A percentile compares a stretch with the other conserved stretches of the same genome.
These are phyloP conservation scores for Saccharum spontaneum DNA, from an alignment of 176 grass and related monocot species.

Conservation along the genomic window DNA sequence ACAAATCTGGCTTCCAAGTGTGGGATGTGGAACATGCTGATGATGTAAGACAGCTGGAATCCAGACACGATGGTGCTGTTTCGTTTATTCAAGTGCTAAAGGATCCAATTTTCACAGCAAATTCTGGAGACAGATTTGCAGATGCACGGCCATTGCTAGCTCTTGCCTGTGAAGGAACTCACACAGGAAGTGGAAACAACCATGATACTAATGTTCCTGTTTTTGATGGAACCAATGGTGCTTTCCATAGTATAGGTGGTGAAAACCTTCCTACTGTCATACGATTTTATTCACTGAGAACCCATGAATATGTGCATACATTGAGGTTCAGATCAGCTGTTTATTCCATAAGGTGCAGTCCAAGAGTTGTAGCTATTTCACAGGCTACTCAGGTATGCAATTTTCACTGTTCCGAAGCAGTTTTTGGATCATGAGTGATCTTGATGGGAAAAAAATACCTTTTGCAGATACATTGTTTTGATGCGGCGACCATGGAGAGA, in stretches of 20 bases:
- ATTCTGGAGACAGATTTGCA: slow-evolving; percentile 63
- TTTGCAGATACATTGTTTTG: slow-evolving; percentile 96
- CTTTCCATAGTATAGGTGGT: slow-evolving; percentile 40
- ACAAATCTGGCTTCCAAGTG: slow-evolving; percentile 92
- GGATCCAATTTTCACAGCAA: slow-evolving; percentile 54
- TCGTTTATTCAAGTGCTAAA: slow-evolving; percentile 93
- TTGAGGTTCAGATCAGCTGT: slow-evolving; percentile 82
- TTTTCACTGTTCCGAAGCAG: slow-evolving; percentile 3
- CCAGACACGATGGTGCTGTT: slow-evolving; percentile 67
- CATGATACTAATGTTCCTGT: slow-evolving; percentile 42
- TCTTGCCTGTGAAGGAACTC: slow-evolving; percentile 57
- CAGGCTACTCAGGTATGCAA: slow-evolving; percentile 78
- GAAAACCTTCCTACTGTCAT: slow-evolving; percentile 61
- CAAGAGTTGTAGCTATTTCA: slow-evolving; percentile 79
- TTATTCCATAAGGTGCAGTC: slow-evolving; percentile 80
- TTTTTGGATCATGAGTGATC: slow-evolving; percentile 3
- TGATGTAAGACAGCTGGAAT: slow-evolving; percentile 87
- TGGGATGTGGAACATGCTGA: slow-evolving; percentile 96
- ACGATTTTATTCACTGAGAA: slow-evolving; percentile 84
- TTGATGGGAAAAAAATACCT: slow-evolving; percentile 36
- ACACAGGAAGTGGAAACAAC: slow-evolving; percentile 49
- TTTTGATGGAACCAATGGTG: slow-evolving; percentile 55
- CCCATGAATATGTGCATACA: slow-evolving; percentile 74
- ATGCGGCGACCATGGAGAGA: slow-evolving; percentile 75
- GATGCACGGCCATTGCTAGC: slow-evolving; percentile 73